Base-by-base conservation (phyloP, 2,329 filamentous ascomycete species). In the Fusarium euwallaceae region DNA sequence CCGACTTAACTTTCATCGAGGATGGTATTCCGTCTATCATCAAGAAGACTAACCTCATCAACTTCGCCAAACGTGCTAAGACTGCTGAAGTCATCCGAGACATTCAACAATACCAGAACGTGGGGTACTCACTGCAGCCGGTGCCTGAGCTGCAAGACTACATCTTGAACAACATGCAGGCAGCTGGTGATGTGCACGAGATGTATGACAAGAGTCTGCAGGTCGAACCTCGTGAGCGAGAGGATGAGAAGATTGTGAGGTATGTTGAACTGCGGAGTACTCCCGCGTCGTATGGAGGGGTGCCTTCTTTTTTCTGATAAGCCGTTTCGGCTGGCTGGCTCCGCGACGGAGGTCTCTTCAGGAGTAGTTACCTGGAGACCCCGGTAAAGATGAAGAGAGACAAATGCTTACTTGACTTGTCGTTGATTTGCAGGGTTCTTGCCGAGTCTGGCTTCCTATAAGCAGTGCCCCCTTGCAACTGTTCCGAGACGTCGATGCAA, bases 201-300 rank as follows among this genome's bases (percentile, higher is more conserved):
- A 98, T 98, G 97, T 99, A 98, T 87, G 95, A 98, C 84, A 95
- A 95, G 88, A 98, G 95, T 85, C 87, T 99, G 85, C 89, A 92
- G 80, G 92, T 99, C 70, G 97, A 99, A 83, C 97, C 97, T 73
- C 91, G 97, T 80, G 97, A 99, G 87, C 91, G 97, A 79, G 97
- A 99, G 86, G 97, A 99, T 82, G 97, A 99, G 86, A 98, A 98
- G 89, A 98, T 99, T 88, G 96, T 98, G 82, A 97, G 97, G 95
- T 97, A 92, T 80, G 90, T 88, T 74, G 62, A 78, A 75, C 76
- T 79, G 68, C 76, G 72, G 72, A 70, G 78, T 66, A 77, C 77
- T 34, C 73, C 76, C 62, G 71, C 73, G 58, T 71, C 68, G 36
- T 78, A 79, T 32, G 75, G 74, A 48, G 70, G 59, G 55, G 61